Evolutionary conservation across 176 grass and related monocot species (phyloP), one percentile per base, ranked within the genome.

Genomic region (Pontederia crassipes): DNA sequence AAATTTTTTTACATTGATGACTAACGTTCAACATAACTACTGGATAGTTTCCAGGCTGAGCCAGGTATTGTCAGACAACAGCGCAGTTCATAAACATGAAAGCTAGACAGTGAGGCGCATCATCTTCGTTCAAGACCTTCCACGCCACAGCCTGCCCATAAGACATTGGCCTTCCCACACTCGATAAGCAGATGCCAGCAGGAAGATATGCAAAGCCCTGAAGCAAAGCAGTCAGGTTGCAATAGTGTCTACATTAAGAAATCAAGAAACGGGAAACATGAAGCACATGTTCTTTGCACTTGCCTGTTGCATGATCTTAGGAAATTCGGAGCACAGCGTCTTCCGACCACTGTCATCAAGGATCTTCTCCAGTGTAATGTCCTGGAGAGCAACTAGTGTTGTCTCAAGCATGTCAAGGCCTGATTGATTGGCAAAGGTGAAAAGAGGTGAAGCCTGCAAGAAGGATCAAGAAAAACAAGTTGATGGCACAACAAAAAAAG

Each of bases 401-500:
- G 93, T 91, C 74, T 97, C 87, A 35, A 97, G 84, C 93, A 97
- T 97, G 81, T 97, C 93, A 0, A 97, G 85, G 1, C 93, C 93
- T 0, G 92, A 81, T 73, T 97, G 93, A 9, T 97, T 97, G 57
- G 93, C 80, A 0, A 97, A 97, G 67, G 76, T 91, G 72, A 97
- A 97, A 65, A 97, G 81, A 4, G 92, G 84, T 45, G 87, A 78
- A 78, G 84, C 81, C 93, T 97, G 27, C 70, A 83, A 48, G 24
- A 48, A 52, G 46, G 11, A 51, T 54, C 11, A 55, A 12, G 27
- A 45, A 49, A 55, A n/a, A 49, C 11, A 9, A 61, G 8, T 13
- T 12, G 46, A 69, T 15, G 16, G 49, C 52, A 26, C 18, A 35
- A 47, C 28, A 17, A 35, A 54, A 32, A 10, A 72, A 17, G 11